phyloP scores from a whole-genome alignment of 2,329 filamentous ascomycete genomes.

The Verticillium nonalfalfae region DNA sequence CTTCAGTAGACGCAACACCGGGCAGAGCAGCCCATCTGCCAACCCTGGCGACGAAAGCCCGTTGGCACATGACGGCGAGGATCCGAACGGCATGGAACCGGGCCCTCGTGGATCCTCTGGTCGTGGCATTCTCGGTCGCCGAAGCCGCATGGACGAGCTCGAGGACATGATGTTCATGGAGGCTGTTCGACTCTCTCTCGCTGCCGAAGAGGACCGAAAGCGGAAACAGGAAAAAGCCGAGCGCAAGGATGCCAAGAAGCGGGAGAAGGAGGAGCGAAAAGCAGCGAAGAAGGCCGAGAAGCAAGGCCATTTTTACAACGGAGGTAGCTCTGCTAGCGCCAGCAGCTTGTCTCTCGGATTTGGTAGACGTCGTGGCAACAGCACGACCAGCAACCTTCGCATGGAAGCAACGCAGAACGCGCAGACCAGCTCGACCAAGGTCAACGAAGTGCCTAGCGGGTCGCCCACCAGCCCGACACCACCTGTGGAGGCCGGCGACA shows the following conservation, averaged over 20 bases:
- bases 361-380: conserved; percentile 53
- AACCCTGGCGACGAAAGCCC: conserved; percentile 22
- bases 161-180: conserved; percentile 99
- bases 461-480: conserved; percentile 22
- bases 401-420: conserved; percentile 47
- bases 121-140: conserved; percentile 20
- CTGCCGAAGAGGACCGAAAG: conserved; percentile 87
- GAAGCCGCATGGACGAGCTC: conserved; percentile 70
- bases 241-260: conserved; percentile 77
- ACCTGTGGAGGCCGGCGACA: conserved; percentile 34
- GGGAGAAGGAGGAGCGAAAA: conserved; percentile 79
- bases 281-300: conserved; percentile 56
- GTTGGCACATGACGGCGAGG: conserved; percentile 16
- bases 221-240: conserved; percentile 76
- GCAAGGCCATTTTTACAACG: conserved; percentile 25
- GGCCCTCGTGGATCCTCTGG: conserved; percentile 23
- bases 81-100: conserved; percentile 23
- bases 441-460: conserved; percentile 12
- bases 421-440: conserved; percentile 5
- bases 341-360: conserved; percentile 59
- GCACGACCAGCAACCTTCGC: conserved; percentile 51
- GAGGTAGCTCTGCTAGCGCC: conserved; percentile 47
- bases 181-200: conserved; percentile 85
- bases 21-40: conserved; percentile 22
- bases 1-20: conserved; percentile 50